Conservation (phyloP, 495 filamentous ascomycete species). For the Aspergillus mulundensis region DNA sequence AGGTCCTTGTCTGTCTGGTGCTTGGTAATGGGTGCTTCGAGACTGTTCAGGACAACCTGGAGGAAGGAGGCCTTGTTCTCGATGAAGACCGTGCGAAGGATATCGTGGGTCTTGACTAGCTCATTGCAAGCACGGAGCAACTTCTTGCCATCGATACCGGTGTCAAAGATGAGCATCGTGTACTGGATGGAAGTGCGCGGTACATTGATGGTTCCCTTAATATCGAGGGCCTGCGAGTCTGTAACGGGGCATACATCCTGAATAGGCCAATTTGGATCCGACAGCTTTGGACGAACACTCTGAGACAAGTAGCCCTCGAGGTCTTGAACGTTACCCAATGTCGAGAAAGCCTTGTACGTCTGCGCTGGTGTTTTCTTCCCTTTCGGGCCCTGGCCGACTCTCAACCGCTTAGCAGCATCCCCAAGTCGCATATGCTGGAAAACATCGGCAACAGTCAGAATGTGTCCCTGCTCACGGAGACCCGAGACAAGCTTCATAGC, state of each 20-base stretch:
- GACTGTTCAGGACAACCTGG: slow-evolving; percentile 49
- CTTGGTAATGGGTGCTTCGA: slow-evolving; percentile 31
- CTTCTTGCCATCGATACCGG: slow-evolving; percentile 22
- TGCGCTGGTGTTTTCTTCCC: slow-evolving; percentile 8
- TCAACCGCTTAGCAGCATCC: slow-evolving; percentile 33
- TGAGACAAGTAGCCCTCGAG: slow-evolving; percentile 26
- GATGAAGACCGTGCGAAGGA: slow-evolving; percentile 65
- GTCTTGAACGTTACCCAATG: slow-evolving; percentile 26
- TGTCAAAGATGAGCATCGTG: slow-evolving; percentile 37
- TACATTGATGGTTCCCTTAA: slow-evolving; percentile 47
- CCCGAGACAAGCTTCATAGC: slow-evolving; percentile 44
- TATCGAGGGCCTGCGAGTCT: slow-evolving; percentile 42
- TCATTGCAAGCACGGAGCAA: slow-evolving; percentile 33
- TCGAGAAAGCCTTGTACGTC: slow-evolving; percentile 33
- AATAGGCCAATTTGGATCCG: slow-evolving; percentile 27
- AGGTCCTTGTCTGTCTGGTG: slow-evolving; percentile 33
- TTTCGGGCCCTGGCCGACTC: slow-evolving; percentile 20
- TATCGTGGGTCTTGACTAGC: slow-evolving; percentile 52
- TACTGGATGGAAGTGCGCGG: slow-evolving; percentile 47
- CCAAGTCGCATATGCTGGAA: slow-evolving; percentile 47
- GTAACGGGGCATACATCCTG: slow-evolving; percentile 31
- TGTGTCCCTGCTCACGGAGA: slow-evolving; percentile 31
- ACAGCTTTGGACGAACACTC: slow-evolving; percentile 27
- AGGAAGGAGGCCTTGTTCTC: slow-evolving; percentile 41
- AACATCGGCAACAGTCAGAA: slow-evolving; percentile 36